Base-by-base conservation (phyloP, 2,329 filamentous ascomycete genomes). In the Davidsoniella virescens region DNA sequence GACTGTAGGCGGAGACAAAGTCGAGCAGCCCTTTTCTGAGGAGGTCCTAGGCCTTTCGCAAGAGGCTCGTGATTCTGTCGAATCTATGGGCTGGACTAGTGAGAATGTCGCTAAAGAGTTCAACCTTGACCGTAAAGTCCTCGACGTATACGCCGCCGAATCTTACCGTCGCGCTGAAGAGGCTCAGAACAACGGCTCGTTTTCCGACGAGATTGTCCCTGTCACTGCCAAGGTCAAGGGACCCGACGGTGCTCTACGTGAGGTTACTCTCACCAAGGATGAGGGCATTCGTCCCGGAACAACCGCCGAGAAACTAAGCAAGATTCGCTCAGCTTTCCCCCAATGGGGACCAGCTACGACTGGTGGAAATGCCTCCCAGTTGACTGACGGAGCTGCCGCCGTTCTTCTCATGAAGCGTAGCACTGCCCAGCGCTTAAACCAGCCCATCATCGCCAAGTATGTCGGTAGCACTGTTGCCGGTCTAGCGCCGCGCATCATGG, bases 31-130 rank as follows among this genome's bases (percentile, higher is more conserved):
- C 3, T 52, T 52, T 26, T 80, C 87, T 64, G 78, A 82, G 56
- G 79, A 82, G 55, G 51, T 52, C n/a, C 69, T 85, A 44, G 63
- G 69, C 58, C 69, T 73, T 60, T 83, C 75, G 67, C 82, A 87
- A 63, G 86, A 95, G 62, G 76, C 87, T 0, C 66, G 66, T 44
- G 90, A 96, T 68, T 92, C 87, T 72, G 78, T 90, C 78, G 78
- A 87, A 73, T 84, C 90, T 57, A 98, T 98, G 92, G 92, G 92
- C 18, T 93, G 94, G 77, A 98, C 92, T 2, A 90, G 83, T 53
- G 92, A 98, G 71, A 96, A 96, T 63, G 87, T 98, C 25, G 87
- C 82, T 59, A 78, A 78, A 45, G 92, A 96, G 68, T 96, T 96
- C 65, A 77, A 82, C 62, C 81, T 98, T 62, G 69, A 77, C 2